Conservation (phyloP, 2,329 filamentous ascomycete genomes). For the Aspergillus sp. region DNA sequence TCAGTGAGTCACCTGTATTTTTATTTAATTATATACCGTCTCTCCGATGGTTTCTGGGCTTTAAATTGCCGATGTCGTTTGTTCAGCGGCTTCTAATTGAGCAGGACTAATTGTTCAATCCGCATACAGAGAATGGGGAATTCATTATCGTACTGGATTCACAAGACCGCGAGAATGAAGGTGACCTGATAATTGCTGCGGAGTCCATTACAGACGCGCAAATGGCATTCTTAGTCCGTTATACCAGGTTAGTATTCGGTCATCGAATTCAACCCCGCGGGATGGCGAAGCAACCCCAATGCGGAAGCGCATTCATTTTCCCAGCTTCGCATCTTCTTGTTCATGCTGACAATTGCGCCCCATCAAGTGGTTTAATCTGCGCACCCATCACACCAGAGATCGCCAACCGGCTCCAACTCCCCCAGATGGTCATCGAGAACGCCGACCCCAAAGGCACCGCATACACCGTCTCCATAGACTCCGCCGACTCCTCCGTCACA, state of each 20-base stretch:
- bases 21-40: background rate
- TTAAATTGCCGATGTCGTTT: background rate
- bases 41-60: background rate
- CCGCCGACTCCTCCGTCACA: slow-evolving; percentile 68
- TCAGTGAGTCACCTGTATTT: slow-evolving; percentile 34
- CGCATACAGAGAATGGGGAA: slow-evolving; percentile 66
- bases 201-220: slow-evolving; percentile 80
- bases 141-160: slow-evolving; percentile 97
- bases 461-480: slow-evolving; percentile 88
- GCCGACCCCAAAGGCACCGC: slow-evolving; percentile 84
- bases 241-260: slow-evolving; percentile 58
- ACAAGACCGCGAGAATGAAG: slow-evolving; percentile 92
- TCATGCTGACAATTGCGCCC: background rate
- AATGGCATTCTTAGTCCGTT: slow-evolving; percentile 93
- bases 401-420: slow-evolving; percentile 71
- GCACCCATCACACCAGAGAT: slow-evolving; percentile 72
- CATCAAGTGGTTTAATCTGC: slow-evolving; percentile 79
- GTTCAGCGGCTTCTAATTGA: background rate
- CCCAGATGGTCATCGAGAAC: slow-evolving; percentile 84
- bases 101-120: slow-evolving; percentile 8
- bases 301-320: background rate
- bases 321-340: background rate
- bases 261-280: background rate
- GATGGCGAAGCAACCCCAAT: background rate
- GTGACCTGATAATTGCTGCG: slow-evolving; percentile 94